A percentile compares a stretch with the other conserved stretches of the same genome.
Evolutionary conservation across 345 rosid genomes (phyloP).

Genomic region (Eucalyptus tenuipes): DNA sequence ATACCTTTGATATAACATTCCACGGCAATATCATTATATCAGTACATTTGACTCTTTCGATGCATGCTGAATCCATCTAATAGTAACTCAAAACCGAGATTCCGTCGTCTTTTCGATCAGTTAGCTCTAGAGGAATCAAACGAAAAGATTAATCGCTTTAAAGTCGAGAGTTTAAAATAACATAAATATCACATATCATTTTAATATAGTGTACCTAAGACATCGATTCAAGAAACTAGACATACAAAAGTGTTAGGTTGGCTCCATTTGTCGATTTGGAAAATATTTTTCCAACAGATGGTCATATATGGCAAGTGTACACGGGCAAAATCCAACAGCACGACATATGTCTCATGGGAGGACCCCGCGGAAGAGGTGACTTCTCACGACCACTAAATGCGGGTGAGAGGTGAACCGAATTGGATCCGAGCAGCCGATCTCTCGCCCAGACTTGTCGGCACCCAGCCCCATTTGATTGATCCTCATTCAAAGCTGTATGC

Average conservation of each 20-base stretch:
- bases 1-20: neutral
- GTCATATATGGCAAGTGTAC: too few relatives aligned
- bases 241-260: too few relatives aligned
- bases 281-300: too few relatives aligned
- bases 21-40: fast-evolving
- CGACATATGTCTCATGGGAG: neutral
- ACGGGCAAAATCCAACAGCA: neutral
- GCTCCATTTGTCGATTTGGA: too few relatives aligned
- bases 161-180: fast-evolving
- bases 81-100: fast-evolving
- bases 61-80: neutral
- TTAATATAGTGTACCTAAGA: fast-evolving
- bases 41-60: fast-evolving
- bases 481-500: neutral
- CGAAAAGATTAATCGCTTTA: fast-evolving
- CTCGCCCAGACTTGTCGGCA: neutral
- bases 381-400: neutral
- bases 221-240: too few relatives aligned
- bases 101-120: fast-evolving
- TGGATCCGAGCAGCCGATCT: neutral
- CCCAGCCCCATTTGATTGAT: neutral
- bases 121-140: fast-evolving
- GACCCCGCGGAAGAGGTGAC: neutral
- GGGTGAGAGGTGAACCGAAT: neutral
- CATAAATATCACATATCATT: fast-evolving